A percentile compares a stretch with the other conserved stretches of the same genome.
Conservation (phyloP, 2,329 filamentous ascomycete species). For the Alternaria panax region DNA sequence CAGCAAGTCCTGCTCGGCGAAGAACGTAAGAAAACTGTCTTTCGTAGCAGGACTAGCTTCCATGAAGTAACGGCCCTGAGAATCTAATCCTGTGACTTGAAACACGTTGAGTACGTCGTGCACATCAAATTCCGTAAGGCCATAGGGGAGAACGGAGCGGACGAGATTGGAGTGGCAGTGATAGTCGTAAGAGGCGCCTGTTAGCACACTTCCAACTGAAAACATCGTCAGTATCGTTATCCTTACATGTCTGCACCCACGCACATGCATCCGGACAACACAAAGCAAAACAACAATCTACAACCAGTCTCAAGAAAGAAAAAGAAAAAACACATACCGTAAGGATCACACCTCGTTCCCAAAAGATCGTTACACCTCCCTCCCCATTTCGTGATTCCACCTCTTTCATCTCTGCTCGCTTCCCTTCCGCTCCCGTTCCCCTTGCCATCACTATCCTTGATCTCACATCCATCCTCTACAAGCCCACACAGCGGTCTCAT, state of each 20-base stretch:
- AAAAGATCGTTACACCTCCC: conserved; percentile 78
- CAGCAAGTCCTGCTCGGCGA: conserved; percentile 79
- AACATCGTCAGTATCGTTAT: not conserved
- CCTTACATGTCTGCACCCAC: not conserved
- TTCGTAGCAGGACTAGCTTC: conserved; percentile 43
- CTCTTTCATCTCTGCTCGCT: conserved; percentile 56
- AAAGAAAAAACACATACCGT: conserved; percentile 53
- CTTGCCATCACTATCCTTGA: conserved; percentile 50
- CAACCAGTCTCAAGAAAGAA: too few relatives aligned
- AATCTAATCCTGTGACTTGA: conserved; percentile 80
- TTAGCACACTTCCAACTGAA: conserved; percentile 74
- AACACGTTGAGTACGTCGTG: conserved; percentile 89
- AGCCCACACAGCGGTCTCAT: conserved; percentile 78
- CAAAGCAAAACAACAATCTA: not conserved
- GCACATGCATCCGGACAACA: not conserved
- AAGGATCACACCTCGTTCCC: conserved; percentile 84
- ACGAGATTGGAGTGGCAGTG: conserved; percentile 86
- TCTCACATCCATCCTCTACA: conserved; percentile 62
- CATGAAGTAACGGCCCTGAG: conserved; percentile 63
- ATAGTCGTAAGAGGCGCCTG: conserved; percentile 75
- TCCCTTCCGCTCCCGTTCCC: conserved; percentile 41
- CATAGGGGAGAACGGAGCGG: conserved; percentile 72
- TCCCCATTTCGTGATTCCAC: conserved; percentile 63
- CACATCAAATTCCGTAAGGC: conserved; percentile 75
- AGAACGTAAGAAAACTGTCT: conserved; percentile 70